Evolutionary conservation across 495 filamentous ascomycete genomes (phyloP).

Genomic region (Aspergillus funiculosus): DNA sequence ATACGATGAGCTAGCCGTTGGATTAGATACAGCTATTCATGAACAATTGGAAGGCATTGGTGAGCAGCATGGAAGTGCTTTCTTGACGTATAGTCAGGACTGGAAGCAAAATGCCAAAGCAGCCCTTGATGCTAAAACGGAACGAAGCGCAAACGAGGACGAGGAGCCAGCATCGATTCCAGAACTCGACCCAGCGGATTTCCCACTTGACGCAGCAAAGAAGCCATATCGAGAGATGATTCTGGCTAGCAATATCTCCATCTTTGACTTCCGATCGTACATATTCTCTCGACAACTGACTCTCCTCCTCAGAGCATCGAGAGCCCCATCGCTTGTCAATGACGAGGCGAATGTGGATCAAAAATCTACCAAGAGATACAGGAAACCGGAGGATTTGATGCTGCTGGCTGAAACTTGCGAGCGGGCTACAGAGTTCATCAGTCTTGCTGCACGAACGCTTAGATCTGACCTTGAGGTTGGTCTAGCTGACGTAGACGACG

Average conservation of each 20-base stretch:
- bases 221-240: conserved; percentile 91
- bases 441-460: conserved; percentile 67
- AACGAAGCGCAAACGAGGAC: conserved; percentile 5
- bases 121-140: conserved; percentile 27
- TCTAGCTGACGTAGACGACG: conserved; percentile 30
- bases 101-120: conserved; percentile 54
- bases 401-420: conserved; percentile 75
- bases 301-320: conserved; percentile 76
- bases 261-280: conserved; percentile 94
- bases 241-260: conserved; percentile 89
- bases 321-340: conserved; percentile 40
- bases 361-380: conserved; percentile 20
- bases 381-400: conserved; percentile 67
- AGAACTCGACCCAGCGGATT: conserved; percentile 32
- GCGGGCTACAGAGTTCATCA: conserved; percentile 73
- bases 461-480: conserved; percentile 59
- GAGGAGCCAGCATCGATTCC: conserved; percentile 21
- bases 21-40: conserved; percentile 72
- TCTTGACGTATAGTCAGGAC: conserved; percentile 65
- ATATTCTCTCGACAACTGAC: conserved; percentile 86
- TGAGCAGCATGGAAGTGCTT: conserved; percentile 57
- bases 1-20: conserved; percentile 87
- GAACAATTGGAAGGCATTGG: conserved; percentile 57
- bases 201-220: conserved; percentile 63
- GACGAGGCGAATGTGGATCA: conserved; percentile 16